Percentiles rank a stretch among this genome's conserved stretches.
Conservation (phyloP, 192 early-diverging fungal species). For the Gonapodya sp. region DNA sequence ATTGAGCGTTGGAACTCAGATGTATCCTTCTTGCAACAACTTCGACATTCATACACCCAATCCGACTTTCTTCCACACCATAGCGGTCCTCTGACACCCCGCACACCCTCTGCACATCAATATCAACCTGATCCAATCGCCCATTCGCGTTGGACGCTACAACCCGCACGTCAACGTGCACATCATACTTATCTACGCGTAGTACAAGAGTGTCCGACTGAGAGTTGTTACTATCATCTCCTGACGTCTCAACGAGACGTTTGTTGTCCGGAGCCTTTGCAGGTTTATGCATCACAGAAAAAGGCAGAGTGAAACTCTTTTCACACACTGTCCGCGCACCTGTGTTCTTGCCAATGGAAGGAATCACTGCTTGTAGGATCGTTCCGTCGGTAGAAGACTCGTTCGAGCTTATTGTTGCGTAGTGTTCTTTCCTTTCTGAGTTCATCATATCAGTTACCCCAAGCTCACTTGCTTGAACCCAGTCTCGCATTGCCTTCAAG, state of each 20-base stretch:
- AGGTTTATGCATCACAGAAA: too few relatives aligned
- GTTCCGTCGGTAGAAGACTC: background rate
- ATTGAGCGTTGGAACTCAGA: too few relatives aligned
- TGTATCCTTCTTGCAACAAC: too few relatives aligned
- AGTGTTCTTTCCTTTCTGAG: background rate
- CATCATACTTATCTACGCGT: background rate
- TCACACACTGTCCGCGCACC: background rate
- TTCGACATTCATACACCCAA: too few relatives aligned
- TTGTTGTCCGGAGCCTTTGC: background rate
- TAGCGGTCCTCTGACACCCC: background rate
- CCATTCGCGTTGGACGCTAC: background rate
- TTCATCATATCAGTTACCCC: background rate
- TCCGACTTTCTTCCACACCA: too few relatives aligned
- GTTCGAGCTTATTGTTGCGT: background rate
- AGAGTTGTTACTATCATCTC: background rate
- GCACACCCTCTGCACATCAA: background rate
- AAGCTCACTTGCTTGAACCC: background rate
- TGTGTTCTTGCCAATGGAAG: background rate
- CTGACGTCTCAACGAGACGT: background rate
- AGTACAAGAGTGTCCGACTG: background rate
- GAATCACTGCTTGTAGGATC: background rate
- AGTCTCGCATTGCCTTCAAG: background rate
- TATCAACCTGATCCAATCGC: background rate
- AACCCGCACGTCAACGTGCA: background rate
- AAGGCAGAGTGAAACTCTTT: background rate